These are phyloP conservation scores for Henckelia pumila DNA, from an alignment of 257 asterid species.

Conservation along the genomic window DNA sequence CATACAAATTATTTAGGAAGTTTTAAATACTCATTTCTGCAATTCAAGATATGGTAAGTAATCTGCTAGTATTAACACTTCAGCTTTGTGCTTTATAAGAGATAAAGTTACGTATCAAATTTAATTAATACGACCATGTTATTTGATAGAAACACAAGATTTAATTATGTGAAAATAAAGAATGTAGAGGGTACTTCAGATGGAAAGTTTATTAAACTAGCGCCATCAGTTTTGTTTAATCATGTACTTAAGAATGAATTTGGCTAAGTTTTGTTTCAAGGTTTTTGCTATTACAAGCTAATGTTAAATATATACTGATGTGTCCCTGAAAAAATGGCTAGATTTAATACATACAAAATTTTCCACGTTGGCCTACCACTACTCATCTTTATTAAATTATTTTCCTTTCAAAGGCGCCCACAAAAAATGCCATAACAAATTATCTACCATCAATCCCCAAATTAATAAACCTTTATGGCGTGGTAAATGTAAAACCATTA, in stretches of 20 bases:
- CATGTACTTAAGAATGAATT: too few species aligned
- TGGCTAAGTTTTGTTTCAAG: too few species aligned
- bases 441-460: not conserved
- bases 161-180: not conserved
- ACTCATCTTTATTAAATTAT: not conserved
- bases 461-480: not conserved
- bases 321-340: too few species aligned
- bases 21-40: not conserved
- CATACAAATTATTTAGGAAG: not conserved
- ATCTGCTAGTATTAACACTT: not conserved
- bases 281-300: too few species aligned
- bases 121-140: not conserved
- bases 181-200: not conserved
- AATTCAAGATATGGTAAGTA: slow-evolving; percentile 4
- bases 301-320: too few species aligned
- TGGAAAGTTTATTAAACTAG: too few species aligned
- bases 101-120: too few species aligned
- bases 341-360: too few species aligned
- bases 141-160: not conserved
- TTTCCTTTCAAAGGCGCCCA: not conserved
- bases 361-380: not conserved
- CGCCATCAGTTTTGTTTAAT: too few species aligned
- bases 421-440: not conserved
- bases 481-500: not conserved
- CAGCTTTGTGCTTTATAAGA: not conserved